phyloP scores from a whole-genome alignment of 2,329 filamentous ascomycete species.

The Zarea fungicola region DNA sequence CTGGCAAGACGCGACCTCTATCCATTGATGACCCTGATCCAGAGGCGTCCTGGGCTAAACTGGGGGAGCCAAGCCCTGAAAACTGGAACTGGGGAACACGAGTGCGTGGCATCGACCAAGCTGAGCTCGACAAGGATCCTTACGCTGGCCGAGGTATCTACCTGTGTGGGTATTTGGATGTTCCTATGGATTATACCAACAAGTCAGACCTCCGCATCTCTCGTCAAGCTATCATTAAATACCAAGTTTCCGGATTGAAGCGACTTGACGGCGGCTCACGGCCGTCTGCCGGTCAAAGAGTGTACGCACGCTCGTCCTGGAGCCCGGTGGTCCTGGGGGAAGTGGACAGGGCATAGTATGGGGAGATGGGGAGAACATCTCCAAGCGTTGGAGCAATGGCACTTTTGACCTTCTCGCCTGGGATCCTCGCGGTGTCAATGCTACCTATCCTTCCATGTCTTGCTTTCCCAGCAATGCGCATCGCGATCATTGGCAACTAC shows the following conservation, averaged over 20 bases:
- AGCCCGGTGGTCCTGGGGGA: conserved; percentile 47
- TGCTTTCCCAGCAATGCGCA: conserved; percentile 43
- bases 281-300: conserved; percentile 31
- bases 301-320: conserved; percentile 42
- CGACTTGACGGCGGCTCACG: conserved; percentile 16
- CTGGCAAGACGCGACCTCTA: conserved; percentile 34
- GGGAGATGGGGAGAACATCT: conserved; percentile 31
- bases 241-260: conserved; percentile 41
- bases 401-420: conserved; percentile 46
- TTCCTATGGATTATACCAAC: conserved; percentile 44
- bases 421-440: conserved; percentile 50
- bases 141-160: conserved; percentile 39
- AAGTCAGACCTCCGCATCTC: conserved; percentile 36
- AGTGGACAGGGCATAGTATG: conserved; percentile 40
- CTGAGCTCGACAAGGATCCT: conserved; percentile 14
- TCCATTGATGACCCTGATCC: conserved; percentile 34
- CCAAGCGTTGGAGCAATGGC: conserved; percentile 37
- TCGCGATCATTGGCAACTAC: conserved; percentile 41
- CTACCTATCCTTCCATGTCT: conserved; percentile 37
- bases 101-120: neutral
- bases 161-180: conserved; percentile 43
- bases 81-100: conserved; percentile 41
- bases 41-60: conserved; percentile 32
- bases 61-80: conserved; percentile 39
- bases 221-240: conserved; percentile 45